Percentiles rank a stretch among this genome's conserved stretches.
phyloP scores from a whole-genome alignment of 345 rosid genomes.

The Firmiana major region DNA sequence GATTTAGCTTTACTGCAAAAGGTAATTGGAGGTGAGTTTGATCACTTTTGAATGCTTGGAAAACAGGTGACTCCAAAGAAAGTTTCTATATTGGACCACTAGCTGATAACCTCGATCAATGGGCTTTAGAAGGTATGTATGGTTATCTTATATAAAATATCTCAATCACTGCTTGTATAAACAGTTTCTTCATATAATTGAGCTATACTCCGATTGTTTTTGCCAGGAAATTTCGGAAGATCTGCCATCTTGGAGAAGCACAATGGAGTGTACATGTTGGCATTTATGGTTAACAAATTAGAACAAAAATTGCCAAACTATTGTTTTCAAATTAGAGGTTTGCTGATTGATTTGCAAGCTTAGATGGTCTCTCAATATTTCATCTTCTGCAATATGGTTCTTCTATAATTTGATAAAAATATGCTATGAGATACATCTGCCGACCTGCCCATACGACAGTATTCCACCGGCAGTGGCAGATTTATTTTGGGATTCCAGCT shows the following conservation, averaged over 20 bases:
- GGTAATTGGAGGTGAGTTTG: not conserved
- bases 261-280: no score
- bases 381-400: no score
- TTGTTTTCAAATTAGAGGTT: no score
- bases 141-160: not conserved
- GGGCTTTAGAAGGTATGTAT: constrained; percentile 63
- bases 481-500: not conserved
- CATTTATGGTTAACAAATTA: no score
- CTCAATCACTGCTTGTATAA: not conserved
- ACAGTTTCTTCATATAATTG: not conserved
- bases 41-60: not conserved
- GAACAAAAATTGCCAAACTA: no score
- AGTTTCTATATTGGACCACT: constrained; percentile 65
- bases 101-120: constrained; percentile 43
- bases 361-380: not conserved
- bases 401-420: no score
- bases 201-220: not conserved
- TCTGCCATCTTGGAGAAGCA: constrained; percentile 60
- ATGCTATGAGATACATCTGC: no score
- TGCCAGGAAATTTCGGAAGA: constrained; percentile 38
- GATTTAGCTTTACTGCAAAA: no score
- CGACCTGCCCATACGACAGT: not conserved
- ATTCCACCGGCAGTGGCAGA: not conserved
- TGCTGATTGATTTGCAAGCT: not conserved
- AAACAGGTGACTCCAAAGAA: constrained; percentile 75